phyloP scores from a whole-genome alignment of 2,329 filamentous ascomycete species.

The Xylariaceae sp. region DNA sequence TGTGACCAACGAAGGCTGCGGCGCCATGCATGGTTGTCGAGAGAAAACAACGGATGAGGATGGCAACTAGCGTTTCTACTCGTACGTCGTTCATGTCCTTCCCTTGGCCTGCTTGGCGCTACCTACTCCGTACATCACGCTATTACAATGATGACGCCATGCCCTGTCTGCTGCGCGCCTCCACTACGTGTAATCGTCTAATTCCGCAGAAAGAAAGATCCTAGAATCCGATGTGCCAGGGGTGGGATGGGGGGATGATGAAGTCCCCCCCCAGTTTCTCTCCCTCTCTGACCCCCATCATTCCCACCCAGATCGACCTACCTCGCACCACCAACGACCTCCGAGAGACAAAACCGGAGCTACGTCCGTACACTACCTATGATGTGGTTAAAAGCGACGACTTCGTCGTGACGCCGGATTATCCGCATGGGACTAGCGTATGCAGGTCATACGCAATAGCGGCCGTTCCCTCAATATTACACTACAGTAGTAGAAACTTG shows the following conservation, averaged over 20 bases:
- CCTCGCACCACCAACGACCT: neutral
- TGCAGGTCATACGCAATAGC: conserved; percentile 5
- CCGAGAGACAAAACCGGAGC: conserved; percentile 1
- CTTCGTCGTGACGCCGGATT: neutral
- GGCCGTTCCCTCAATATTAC: conserved; percentile 10
- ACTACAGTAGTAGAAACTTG: neutral
- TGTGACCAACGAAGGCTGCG: conserved; percentile 12
- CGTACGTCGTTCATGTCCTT: neutral
- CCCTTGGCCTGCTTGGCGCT: conserved; percentile 1
- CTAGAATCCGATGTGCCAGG: conserved; percentile 3
- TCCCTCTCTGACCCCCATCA: neutral
- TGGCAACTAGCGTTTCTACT: neutral
- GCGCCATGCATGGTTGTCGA: conserved; percentile 10
- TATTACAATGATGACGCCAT: conserved; percentile 6
- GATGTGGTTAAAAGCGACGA: neutral
- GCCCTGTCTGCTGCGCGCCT: neutral
- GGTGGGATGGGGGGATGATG: neutral
- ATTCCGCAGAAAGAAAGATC: conserved; percentile 1
- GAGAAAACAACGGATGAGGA: neutral
- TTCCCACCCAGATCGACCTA: neutral
- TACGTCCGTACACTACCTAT: neutral
- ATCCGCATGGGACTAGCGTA: conserved; percentile 7
- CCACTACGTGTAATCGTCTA: conserved; percentile 7
- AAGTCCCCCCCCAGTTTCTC: too few species aligned
- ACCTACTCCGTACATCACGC: neutral